Base-by-base conservation (phyloP, 2,329 filamentous ascomycete species). In the Hypoxylon sp. region DNA sequence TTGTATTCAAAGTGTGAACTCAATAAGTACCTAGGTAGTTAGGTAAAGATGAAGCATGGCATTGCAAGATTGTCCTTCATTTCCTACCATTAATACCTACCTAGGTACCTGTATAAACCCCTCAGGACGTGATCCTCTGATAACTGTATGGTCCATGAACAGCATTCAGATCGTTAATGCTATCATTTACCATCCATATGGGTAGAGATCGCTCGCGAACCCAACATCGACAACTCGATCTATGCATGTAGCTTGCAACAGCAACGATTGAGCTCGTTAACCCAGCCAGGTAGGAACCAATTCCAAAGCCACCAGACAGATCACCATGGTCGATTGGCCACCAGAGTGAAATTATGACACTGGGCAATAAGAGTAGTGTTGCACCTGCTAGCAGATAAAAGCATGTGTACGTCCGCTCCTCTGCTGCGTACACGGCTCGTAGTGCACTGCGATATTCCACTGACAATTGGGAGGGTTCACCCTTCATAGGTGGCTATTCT, bases 301-400 rank as follows among this genome's bases (percentile, higher is more conserved):
- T 45, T 5, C 27, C 41, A 19, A 51, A 43, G 7, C 50, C 31
- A 13, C 42, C 43, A 11, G 32, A 43, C 9, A 53, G 26, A 15
- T 42, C 49, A 1, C 11, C 30, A 4, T 47, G 41, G 17, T 29
- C 13, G n/a, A 38, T 20, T 23, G 47, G 38, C 38, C 47, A 51
- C 38, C 47, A 51, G 17, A 44, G 25, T 15, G 47, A 43, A 21
- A 51, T 4, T 4, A 21, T 32, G n/a, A 51, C 20, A 31, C 47
- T 51, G n/a, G 32, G 25, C 2, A 38, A 8, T n/a, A 44, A 15
- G 9, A 51, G 11, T 13, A 29, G 9, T 2, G 17, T 5, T 11
- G 27, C 26, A 6, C 34, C 26, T 32, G 26, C 38, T 12, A 34
- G 20, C 9, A 51, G 34, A 21, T 38, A 44, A 29, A 44, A 51